Conservation (phyloP, 2,329 filamentous ascomycete species). For the Parastagonospora nodorum region DNA sequence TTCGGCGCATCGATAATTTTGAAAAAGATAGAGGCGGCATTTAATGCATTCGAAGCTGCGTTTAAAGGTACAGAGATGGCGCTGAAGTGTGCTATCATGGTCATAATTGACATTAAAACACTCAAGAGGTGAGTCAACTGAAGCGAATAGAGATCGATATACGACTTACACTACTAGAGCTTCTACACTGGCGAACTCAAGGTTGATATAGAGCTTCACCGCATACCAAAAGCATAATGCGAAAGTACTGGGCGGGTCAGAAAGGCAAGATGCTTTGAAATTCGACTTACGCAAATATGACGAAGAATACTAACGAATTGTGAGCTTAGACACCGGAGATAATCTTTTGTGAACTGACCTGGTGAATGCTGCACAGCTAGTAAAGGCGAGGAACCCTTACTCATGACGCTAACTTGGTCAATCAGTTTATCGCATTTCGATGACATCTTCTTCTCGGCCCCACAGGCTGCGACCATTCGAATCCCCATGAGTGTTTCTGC, state of each 20-base stretch:
- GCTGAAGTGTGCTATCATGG: slow-evolving; percentile 22
- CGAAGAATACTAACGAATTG: slow-evolving; percentile 24
- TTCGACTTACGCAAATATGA: slow-evolving; percentile 24
- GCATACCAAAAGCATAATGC: slow-evolving; percentile 36
- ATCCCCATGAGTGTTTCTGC: slow-evolving; percentile 24
- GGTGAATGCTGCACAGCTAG: slow-evolving; percentile 27
- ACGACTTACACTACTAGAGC: slow-evolving; percentile 2
- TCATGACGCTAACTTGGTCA: slow-evolving; percentile 9
- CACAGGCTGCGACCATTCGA: slow-evolving; percentile 30
- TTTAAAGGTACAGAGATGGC: slow-evolving; percentile 25
- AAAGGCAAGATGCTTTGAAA: not conserved
- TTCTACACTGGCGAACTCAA: slow-evolving; percentile 1
- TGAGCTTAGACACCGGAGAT: not conserved
- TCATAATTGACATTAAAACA: slow-evolving; percentile 30
- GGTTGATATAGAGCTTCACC: slow-evolving; percentile 17
- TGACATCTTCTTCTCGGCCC: slow-evolving; percentile 26
- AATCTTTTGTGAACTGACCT: slow-evolving; percentile 8
- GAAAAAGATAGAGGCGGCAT: slow-evolving; percentile 28
- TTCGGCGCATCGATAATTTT: slow-evolving; percentile 30
- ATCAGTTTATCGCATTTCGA: slow-evolving; percentile 16
- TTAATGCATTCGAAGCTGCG: slow-evolving; percentile 18
- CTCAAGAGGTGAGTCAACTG: slow-evolving; percentile 3
- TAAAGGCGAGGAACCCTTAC: slow-evolving; percentile 17
- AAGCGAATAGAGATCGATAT: not conserved
- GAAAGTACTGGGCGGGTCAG: slow-evolving; percentile 19